Evolutionary conservation across 176 grass and related monocot genomes (phyloP).

Genomic region (Avena atlantica): DNA sequence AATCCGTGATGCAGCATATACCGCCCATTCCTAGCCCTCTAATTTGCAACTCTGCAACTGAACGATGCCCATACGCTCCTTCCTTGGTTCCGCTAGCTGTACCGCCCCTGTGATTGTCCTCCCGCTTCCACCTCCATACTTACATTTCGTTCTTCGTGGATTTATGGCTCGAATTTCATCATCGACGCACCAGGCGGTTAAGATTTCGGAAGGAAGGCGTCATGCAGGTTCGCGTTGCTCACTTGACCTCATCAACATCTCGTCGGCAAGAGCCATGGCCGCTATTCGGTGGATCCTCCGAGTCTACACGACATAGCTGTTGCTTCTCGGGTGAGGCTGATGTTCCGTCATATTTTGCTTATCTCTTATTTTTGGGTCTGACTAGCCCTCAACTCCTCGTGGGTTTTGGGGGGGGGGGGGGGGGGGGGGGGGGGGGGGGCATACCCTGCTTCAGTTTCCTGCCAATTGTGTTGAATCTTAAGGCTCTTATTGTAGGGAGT

Average conservation of each 20-base stretch:
- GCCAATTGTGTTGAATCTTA: constrained; percentile 1
- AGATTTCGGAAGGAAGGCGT: constrained; percentile 14
- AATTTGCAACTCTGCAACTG: constrained; percentile 16
- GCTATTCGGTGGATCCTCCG: constrained; percentile 18
- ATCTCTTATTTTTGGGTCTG: background rate
- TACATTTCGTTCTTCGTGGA: background rate
- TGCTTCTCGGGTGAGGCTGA: constrained; percentile 30
- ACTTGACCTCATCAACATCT: constrained; percentile 31
- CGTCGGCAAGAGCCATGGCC: constrained; percentile 29
- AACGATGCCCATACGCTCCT: constrained; percentile 4
- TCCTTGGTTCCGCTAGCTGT: background rate
- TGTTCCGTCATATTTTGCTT: background rate
- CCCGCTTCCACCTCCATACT: background rate
- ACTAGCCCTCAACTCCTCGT: background rate
- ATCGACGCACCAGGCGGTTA: background rate
- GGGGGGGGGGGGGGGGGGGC: background rate
- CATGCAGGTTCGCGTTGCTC: constrained; percentile 39
- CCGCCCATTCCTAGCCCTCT: background rate
- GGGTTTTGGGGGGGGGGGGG: background rate
- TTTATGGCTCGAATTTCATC: constrained; percentile 4
- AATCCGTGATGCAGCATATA: background rate
- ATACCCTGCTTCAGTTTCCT: background rate
- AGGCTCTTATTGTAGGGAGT: constrained; percentile 22
- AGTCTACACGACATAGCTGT: background rate
- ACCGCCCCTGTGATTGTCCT: background rate